These are phyloP conservation scores for Esteya vermicola DNA, from an alignment of 2,329 filamentous ascomycete genomes.

Conservation along the genomic window DNA sequence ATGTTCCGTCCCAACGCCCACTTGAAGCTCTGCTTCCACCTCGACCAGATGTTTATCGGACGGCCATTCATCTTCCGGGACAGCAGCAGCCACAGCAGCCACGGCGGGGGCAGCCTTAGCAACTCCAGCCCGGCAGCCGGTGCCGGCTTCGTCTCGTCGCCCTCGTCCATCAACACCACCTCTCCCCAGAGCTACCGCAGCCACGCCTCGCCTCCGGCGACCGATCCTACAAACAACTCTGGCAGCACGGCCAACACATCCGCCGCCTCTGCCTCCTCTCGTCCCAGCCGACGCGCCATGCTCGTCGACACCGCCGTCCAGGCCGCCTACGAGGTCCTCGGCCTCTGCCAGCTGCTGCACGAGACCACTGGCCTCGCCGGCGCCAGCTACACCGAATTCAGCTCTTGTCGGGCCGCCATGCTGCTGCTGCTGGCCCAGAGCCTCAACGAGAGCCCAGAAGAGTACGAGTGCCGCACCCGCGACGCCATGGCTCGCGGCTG, in stretches of 20 bases:
- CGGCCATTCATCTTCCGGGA: constrained; percentile 34
- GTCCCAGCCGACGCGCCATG: constrained; percentile 6
- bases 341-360: constrained; percentile 32
- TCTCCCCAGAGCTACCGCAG: not conserved
- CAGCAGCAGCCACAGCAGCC: not conserved
- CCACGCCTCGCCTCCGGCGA: not conserved
- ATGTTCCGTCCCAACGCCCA: constrained; percentile 34
- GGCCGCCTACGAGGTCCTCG: constrained; percentile 34
- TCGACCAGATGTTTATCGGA: constrained; percentile 38
- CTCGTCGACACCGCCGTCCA: constrained; percentile 38
- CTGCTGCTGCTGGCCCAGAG: constrained; percentile 22
- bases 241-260: not conserved
- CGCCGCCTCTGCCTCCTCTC: not conserved
- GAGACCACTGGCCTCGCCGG: constrained; percentile 37
- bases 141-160: not conserved
- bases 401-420: constrained; percentile 37
- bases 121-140: not conserved
- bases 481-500: constrained; percentile 2
- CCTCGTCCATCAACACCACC: not conserved
- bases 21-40: constrained; percentile 35
- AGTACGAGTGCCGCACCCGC: not conserved
- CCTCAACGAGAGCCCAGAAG: constrained; percentile 1
- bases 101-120: not conserved
- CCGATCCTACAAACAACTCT: not conserved
- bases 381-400: constrained; percentile 41